Percentiles rank a stretch among this genome's conserved stretches.
These are phyloP conservation scores for Myriosclerotinia duriaeana DNA, from an alignment of 2,329 filamentous ascomycete species.

Conservation along the genomic window DNA sequence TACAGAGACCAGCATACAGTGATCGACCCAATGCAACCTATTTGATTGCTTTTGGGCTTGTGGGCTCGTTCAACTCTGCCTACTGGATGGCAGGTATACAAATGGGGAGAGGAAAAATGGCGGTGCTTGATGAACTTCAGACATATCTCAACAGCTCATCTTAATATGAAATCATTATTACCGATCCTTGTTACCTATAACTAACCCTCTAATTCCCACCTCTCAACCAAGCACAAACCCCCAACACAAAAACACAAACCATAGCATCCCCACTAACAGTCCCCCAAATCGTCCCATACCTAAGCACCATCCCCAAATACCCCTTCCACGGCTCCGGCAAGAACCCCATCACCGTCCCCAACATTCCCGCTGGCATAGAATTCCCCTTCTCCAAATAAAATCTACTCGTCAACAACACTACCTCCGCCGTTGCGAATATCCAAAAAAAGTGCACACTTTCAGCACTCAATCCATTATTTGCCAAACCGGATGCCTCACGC, in stretches of 20 bases:
- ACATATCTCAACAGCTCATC: not conserved
- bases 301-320: conserved; percentile 59
- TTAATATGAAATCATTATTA: not conserved
- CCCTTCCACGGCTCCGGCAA: conserved; percentile 63
- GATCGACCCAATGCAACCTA: not conserved
- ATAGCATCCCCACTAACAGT: conserved; percentile 73
- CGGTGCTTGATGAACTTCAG: not conserved
- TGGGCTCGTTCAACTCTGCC: too few species aligned
- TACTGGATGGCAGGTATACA: not conserved
- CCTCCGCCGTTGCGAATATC: conserved; percentile 76
- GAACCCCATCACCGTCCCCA: conserved; percentile 63
- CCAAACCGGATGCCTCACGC: conserved; percentile 21
- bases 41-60: not conserved
- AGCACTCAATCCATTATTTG: conserved; percentile 38
- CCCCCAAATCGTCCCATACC: conserved; percentile 69
- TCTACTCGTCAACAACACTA: conserved; percentile 67
- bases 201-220: conserved; percentile 10
- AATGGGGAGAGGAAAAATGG: not conserved
- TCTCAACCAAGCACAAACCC: conserved; percentile 38
- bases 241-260: conserved; percentile 74
- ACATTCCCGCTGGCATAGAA: conserved; percentile 57
- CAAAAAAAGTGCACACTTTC: conserved; percentile 64
- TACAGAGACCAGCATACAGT: not conserved
- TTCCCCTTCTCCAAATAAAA: conserved; percentile 66
- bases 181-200: not conserved